phyloP scores from a whole-genome alignment of 2,329 filamentous ascomycete genomes.

The Dendryphion nanum region DNA sequence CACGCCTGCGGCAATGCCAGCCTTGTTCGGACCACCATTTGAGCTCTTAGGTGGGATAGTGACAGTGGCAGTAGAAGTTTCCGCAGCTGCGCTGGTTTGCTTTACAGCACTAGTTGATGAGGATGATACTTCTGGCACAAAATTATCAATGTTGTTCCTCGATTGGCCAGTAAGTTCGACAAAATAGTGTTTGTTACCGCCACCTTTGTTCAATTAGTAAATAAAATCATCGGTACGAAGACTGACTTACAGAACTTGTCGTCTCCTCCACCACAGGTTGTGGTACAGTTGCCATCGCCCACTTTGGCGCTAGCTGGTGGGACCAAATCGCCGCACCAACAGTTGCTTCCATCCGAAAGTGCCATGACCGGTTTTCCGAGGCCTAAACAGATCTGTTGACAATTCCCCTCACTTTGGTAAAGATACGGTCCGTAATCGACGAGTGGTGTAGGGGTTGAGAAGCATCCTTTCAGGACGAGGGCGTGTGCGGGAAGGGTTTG shows the following conservation, averaged over 20 bases:
- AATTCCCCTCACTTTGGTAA: conserved; percentile 57
- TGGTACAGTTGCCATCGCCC: conserved; percentile 61
- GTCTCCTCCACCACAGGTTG: conserved; percentile 63
- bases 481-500: conserved; percentile 23
- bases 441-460: conserved; percentile 47
- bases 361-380: conserved; percentile 59
- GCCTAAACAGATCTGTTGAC: conserved; percentile 51
- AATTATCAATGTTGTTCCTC: conserved; percentile 37
- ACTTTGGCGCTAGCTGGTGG: conserved; percentile 58
- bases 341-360: conserved; percentile 60
- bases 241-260: conserved; percentile 63
- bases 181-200: conserved; percentile 54
- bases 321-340: conserved; percentile 70
- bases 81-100: conserved; percentile 20
- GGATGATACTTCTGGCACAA: conserved; percentile 22
- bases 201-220: conserved; percentile 48
- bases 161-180: conserved; percentile 53
- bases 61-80: conserved; percentile 35
- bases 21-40: conserved; percentile 60
- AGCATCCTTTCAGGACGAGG: conserved; percentile 50
- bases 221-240: not conserved
- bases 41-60: conserved; percentile 47
- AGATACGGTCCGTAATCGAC: conserved; percentile 48
- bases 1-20: conserved; percentile 81
- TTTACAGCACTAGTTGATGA: conserved; percentile 11